Conservation (phyloP, 805 yeast species). For the Lachancea sp. region DNA sequence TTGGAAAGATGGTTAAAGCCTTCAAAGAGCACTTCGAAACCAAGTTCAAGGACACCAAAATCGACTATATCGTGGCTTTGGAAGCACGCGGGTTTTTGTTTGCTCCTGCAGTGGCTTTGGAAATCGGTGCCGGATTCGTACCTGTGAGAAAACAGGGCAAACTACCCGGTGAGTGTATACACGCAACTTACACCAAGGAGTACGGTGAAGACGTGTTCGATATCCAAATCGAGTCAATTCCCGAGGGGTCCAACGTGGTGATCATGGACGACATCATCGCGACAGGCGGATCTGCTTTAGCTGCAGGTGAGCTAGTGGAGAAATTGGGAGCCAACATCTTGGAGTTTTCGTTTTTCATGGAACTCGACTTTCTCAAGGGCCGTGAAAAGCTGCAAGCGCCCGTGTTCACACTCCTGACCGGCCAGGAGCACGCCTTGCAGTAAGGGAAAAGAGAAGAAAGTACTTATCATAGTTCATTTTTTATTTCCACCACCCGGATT, state of each 20-base stretch:
- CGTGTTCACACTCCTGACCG: conserved; percentile 81
- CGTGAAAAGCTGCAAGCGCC: conserved; percentile 81
- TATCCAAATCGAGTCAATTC: conserved; percentile 76
- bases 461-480: not conserved
- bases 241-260: conserved; percentile 72
- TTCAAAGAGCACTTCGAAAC: conserved; percentile 66
- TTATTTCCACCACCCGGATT: not conserved
- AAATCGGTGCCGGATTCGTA: conserved; percentile 81
- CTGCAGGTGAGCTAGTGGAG: conserved; percentile 80
- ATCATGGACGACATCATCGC: conserved; percentile 96
- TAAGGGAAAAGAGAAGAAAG: too few relatives aligned
- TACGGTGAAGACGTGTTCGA: conserved; percentile 89
- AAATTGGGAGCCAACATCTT: conserved; percentile 63
- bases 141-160: conserved; percentile 96
- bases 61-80: conserved; percentile 88
- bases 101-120: conserved; percentile 92
- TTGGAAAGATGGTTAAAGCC: conserved; percentile 75
- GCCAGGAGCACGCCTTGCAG: conserved; percentile 56
- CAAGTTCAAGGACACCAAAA: conserved; percentile 46
- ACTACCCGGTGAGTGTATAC: conserved; percentile 76
- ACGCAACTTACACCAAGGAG: conserved; percentile 78
- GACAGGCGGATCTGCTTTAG: conserved; percentile 94
- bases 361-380: conserved; percentile 90
- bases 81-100: conserved; percentile 96
- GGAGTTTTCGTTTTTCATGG: conserved; percentile 87